Base-by-base conservation (phyloP, 139 green algal species). In the Pleodorina starrii region DNA sequence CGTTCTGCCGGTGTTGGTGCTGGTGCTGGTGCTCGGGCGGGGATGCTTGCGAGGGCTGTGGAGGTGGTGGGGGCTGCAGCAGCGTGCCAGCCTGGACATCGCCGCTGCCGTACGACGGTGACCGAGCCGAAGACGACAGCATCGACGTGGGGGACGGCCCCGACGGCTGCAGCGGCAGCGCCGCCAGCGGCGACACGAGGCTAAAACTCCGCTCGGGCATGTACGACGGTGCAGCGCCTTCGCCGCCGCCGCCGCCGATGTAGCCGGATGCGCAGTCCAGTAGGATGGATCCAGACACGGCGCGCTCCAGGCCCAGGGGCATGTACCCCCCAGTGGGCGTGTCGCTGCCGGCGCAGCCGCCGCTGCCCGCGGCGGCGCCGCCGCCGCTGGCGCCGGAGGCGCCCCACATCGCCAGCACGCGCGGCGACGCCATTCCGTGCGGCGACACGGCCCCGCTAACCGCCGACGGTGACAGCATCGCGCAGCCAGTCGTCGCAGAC, bases 401-500 rank as follows among this genome's bases (percentile, higher is more conserved):
- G 43, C 60, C 42, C 81, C 81, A 87, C 5, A 36, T 36, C 32
- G 57, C 68, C 57, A 59, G n/a, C 25, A 60, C 19, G 6, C 57
- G 38, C 14, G 79, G 79, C 38, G 79, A 86, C 21, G 35, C 2
- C 74, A 63, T 29, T 10, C 40, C 44, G 19, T 88, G 82, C 21
- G 82, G 82, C 3, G 82, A 88, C n/a, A 88, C 44, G 7, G 66
- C 82, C 17, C 82, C 82, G 82, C 82, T 88, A 63, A 88, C 40
- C 6, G 54, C 60, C 19, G 82, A 88, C 32, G 82, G 82, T 19
- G 82, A 88, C 82, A 88, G 32, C 32, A 88, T 7, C 66, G 44
- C 63, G 46, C 66, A 44, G 66, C 40, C 63, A 17, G 82, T 79
- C n/a, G 82, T 38, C 16, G 44, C 82, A 7, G 82, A 88, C 10